Percentiles rank a stretch among this genome's conserved stretches.
Evolutionary conservation across 805 yeast genomes (phyloP).

Genomic region (Groenewaldozyma tartarivorans): DNA sequence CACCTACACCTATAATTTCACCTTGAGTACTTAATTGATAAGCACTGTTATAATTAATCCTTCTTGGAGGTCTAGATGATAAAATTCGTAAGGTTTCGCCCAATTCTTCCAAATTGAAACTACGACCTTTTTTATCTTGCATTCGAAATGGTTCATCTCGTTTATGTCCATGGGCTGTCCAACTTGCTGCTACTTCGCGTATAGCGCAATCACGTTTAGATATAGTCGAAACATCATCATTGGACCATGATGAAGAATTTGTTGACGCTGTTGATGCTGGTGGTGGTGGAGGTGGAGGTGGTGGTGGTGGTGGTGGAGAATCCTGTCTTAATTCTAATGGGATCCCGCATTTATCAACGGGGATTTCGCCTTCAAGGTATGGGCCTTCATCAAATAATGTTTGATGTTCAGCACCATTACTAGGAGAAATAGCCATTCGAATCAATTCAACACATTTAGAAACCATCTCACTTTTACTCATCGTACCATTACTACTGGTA

Average conservation of each 20-base stretch:
- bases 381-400: not conserved
- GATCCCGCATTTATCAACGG: slow-evolving; percentile 3
- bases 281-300: not conserved
- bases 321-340: not conserved
- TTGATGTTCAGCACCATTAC: not conserved
- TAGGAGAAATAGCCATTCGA: not conserved
- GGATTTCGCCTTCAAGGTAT: slow-evolving; percentile 2
- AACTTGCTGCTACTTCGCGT: slow-evolving; percentile 10
- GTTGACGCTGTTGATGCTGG: not conserved
- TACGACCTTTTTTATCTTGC: slow-evolving; percentile 11
- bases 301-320: not conserved
- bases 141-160: slow-evolving; percentile 15
- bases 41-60: slow-evolving; percentile 17
- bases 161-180: slow-evolving; percentile 12
- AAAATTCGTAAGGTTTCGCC: slow-evolving; percentile 11
- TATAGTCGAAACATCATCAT: not conserved
- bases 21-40: slow-evolving; percentile 14
- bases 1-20: slow-evolving; percentile 8
- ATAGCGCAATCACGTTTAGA: slow-evolving; percentile 4
- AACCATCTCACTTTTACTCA: not conserved
- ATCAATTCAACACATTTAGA: not conserved
- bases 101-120: slow-evolving; percentile 14
- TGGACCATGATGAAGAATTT: not conserved
- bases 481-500: not conserved
- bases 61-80: slow-evolving; percentile 18